phyloP scores from a whole-genome alignment of 148 eudicot species.

The Chenopodium quinoa region DNA sequence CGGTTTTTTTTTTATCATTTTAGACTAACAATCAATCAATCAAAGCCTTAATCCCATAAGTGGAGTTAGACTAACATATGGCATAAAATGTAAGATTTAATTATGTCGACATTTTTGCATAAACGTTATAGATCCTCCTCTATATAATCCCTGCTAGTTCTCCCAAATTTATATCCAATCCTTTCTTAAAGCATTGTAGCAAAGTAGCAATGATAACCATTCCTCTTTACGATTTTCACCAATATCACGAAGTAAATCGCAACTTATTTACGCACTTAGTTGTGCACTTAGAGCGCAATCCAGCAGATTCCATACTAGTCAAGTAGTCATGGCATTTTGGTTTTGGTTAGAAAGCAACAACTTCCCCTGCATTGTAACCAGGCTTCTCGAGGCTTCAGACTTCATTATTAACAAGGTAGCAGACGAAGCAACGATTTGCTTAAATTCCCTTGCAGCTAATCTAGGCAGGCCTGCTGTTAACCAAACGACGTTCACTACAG shows the following conservation, averaged over 20 bases:
- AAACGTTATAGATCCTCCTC: neutral
- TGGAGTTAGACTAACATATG: too few relatives aligned
- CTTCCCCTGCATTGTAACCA: conserved; percentile 5
- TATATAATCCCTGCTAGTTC: neutral
- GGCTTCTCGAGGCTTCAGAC: conserved; percentile 9
- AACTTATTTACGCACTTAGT: conserved; percentile 1
- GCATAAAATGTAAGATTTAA: neutral
- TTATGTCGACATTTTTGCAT: neutral
- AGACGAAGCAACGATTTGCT: conserved; percentile 20
- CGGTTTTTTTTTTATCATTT: too few relatives aligned
- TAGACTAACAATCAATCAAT: too few relatives aligned
- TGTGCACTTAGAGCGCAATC: conserved; percentile 5
- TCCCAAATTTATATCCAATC: neutral
- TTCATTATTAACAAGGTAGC: conserved; percentile 13
- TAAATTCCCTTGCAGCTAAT: conserved; percentile 24
- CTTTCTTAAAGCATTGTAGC: neutral
- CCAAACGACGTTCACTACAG: conserved; percentile 8
- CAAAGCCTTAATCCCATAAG: too few relatives aligned
- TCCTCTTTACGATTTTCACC: conserved; percentile 15
- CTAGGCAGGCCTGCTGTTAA: neutral
- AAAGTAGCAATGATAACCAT: conserved; percentile 13
- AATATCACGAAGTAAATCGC: conserved; percentile 22
- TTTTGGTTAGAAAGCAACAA: conserved; percentile 28
- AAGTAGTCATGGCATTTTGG: conserved; percentile 25
- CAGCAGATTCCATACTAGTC: conserved; percentile 3